Base-by-base conservation (phyloP, 371 early-diverging fungal species). In the Nematocida sp. region DNA sequence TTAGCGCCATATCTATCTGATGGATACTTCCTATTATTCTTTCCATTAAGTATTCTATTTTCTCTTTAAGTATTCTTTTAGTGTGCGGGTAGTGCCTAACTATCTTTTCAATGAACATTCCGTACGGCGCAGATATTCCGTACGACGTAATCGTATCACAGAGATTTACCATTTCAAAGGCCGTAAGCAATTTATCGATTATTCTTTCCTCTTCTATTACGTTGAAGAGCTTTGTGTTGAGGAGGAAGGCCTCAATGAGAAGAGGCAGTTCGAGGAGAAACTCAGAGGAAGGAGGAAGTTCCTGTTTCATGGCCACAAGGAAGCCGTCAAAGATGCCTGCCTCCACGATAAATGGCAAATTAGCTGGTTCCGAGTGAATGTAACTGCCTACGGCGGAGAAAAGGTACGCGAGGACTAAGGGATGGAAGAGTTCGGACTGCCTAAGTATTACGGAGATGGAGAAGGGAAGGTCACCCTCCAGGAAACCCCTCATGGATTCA, bases 261-360 rank as follows among this genome's bases (percentile, higher is more conserved):
- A 35, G 40, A 3, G 57, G 67, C 13, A 67, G 28, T 28, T 67
- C 67, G 3, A 56, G 9, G n/a, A 67, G 67, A 13, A 45, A 48
- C 45, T 67, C 67, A 16, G 57, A 9, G 18, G 36, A 40, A 5
- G 42, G 23, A 1, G 67, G 55, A 25, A 56, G 26, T 1, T 54
- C 56, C 20, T 56, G 65, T 35, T 67, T 36, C 67, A 67, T 67
- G 40, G 28, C 35, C 36, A 20, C n/a, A 13, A 67, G 36, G 33
- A 67, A 67, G 13, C 67, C 67, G 13, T 67, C 57, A 48, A 67
- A 67, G 48, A 67, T 67, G 1, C 57, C 67, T 1, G 67, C 67
- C 32, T 67, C 67, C 35, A 67, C 36, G 4, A 67, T 48, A 42
- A 67, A 67, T 9, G 57, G 54, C 11, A 67, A 30, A 30, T 67